phyloP scores from a whole-genome alignment of 345 rosid genomes.

The Corchorus capsularis region DNA sequence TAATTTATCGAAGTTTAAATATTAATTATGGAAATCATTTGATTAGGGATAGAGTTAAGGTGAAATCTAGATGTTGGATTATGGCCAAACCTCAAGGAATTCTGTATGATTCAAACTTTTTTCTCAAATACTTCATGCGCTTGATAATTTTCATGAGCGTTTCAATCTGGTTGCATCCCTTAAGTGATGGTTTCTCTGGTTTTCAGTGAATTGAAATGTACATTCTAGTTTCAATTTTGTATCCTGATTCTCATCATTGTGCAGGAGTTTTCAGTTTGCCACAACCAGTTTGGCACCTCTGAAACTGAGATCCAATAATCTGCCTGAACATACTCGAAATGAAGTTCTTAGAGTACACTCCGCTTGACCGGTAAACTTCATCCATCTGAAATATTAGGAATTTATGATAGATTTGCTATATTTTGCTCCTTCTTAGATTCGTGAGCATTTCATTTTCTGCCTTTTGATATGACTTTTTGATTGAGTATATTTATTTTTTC shows the following conservation, averaged over 20 bases:
- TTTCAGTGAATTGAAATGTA: not conserved
- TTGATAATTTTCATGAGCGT: too few species aligned
- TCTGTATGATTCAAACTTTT: too few species aligned
- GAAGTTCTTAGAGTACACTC: constrained; percentile 93
- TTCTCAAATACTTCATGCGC: too few species aligned
- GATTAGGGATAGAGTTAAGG: not conserved
- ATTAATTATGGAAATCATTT: not conserved
- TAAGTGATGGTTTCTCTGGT: not conserved
- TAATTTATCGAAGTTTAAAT: not conserved
- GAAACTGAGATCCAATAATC: not conserved
- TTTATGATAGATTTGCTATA: not conserved
- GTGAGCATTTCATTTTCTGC: not conserved
- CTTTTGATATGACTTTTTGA: not conserved
- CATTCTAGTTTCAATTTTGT: constrained; percentile 8
- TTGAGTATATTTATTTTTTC: not conserved
- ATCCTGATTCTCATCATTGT: not conserved
- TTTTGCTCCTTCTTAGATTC: not conserved
- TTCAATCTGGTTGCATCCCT: not conserved
- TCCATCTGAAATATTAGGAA: not conserved
- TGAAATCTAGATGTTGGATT: not conserved
- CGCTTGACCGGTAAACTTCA: constrained; percentile 53
- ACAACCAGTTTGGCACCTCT: not conserved
- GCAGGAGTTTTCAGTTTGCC: not conserved
- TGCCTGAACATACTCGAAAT: constrained; percentile 29
- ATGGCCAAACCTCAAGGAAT: too few species aligned